Percentiles rank a stretch among this genome's conserved stretches.
phyloP scores from a whole-genome alignment of 768 basidiomycete species.

The Xerocomellus amylosporus region DNA sequence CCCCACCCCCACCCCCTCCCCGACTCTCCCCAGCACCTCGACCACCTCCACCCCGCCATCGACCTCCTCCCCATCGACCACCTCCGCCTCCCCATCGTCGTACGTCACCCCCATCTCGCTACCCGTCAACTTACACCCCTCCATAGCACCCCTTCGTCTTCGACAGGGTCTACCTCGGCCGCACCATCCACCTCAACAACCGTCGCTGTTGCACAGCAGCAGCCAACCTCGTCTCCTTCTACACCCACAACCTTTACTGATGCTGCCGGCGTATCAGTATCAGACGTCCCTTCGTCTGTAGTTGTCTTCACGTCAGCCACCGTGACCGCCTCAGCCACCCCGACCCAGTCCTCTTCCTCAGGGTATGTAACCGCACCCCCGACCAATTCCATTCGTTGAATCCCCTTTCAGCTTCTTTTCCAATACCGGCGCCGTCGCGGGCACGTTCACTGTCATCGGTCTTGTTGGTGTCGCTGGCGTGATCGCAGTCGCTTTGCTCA shows the following conservation, averaged over 20 bases:
- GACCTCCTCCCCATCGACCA: background rate
- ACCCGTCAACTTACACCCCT: background rate
- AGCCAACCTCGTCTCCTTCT: background rate
- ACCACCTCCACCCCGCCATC: background rate
- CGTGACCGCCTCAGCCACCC: conserved; percentile 14
- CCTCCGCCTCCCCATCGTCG: background rate
- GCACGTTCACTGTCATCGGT: conserved; percentile 42
- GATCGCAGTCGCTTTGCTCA: conserved; percentile 27
- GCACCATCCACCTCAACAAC: conserved; percentile 1
- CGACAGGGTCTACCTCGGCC: background rate
- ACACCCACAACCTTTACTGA: background rate
- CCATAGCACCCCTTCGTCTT: background rate
- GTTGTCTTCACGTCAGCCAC: background rate
- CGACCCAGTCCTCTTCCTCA: conserved; percentile 16
- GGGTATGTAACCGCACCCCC: conserved; percentile 12
- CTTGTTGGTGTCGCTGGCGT: conserved; percentile 35
- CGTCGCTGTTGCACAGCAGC: background rate
- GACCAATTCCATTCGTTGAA: background rate
- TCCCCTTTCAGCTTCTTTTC: conserved; percentile 40
- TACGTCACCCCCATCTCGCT: conserved; percentile 5
- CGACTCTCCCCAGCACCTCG: background rate
- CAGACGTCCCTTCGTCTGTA: background rate
- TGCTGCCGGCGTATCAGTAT: background rate
- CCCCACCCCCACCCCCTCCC: background rate
- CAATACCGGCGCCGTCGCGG: conserved; percentile 46